phyloP scores from a whole-genome alignment of 2,329 filamentous ascomycete genomes.

The Apiospora malaysiana region DNA sequence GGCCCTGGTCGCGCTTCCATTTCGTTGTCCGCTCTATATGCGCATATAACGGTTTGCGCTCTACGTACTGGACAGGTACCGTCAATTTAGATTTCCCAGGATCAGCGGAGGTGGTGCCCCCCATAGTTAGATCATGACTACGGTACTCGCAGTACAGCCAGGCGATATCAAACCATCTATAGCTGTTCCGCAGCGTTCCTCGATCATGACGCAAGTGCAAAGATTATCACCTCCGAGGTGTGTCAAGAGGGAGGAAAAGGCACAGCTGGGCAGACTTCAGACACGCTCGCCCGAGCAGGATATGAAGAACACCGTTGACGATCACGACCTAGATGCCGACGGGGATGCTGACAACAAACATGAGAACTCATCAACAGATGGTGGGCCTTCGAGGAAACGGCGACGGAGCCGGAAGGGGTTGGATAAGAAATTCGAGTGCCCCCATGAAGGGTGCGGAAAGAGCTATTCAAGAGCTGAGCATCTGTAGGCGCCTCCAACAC shows the following conservation, averaged over 20 bases:
- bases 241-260: constrained; percentile 27
- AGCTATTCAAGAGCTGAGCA: constrained; percentile 97
- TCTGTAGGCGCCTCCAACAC: constrained; percentile 64
- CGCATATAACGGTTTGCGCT: background rate
- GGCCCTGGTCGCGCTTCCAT: background rate
- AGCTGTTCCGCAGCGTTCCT: constrained; percentile 46
- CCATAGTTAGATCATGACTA: constrained; percentile 48
- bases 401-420: constrained; percentile 77
- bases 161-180: constrained; percentile 46
- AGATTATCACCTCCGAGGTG: constrained; percentile 49
- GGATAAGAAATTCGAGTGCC: constrained; percentile 85
- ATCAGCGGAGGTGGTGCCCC: constrained; percentile 29
- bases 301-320: background rate
- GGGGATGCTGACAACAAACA: constrained; percentile 47
- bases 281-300: constrained; percentile 5
- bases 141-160: constrained; percentile 46
- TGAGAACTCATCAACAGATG: constrained; percentile 57
- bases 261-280: background rate
- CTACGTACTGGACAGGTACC: background rate
- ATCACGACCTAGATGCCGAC: constrained; percentile 34
- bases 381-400: constrained; percentile 62
- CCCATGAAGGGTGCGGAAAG: constrained; percentile 87
- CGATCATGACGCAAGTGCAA: constrained; percentile 50
- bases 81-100: background rate
- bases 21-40: background rate